Conservation (phyloP, 2,329 filamentous ascomycete genomes). For the Hansfordia pulvinata region DNA sequence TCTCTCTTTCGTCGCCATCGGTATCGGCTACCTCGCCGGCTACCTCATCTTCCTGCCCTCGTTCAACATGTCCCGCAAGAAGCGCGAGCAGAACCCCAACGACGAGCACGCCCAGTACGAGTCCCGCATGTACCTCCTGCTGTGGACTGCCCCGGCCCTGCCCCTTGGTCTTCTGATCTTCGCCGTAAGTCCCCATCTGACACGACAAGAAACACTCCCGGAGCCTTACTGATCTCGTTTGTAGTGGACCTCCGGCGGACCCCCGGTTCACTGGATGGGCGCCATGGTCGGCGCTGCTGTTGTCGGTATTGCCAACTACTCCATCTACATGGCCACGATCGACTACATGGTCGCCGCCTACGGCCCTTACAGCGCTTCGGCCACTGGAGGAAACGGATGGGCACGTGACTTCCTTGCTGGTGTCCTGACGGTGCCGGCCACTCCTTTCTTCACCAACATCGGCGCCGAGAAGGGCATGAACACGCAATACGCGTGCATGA, state of each 20-base stretch:
- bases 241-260: slow-evolving; percentile 40
- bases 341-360: slow-evolving; percentile 58
- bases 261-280: slow-evolving; percentile 47
- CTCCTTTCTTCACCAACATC: slow-evolving; percentile 38
- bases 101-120: slow-evolving; percentile 49
- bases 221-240: too few species aligned
- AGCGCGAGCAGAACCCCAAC: slow-evolving; percentile 25
- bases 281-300: slow-evolving; percentile 46
- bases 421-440: slow-evolving; percentile 47
- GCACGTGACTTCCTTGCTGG: slow-evolving; percentile 52
- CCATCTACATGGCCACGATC: slow-evolving; percentile 54
- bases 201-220: too few species aligned
- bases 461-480: slow-evolving; percentile 28
- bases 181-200: too few species aligned
- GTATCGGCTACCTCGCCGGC: slow-evolving; percentile 41
- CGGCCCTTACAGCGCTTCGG: slow-evolving; percentile 51
- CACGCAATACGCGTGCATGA: slow-evolving; percentile 37
- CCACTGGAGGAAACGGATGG: slow-evolving; percentile 55
- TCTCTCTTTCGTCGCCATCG: slow-evolving; percentile 30
- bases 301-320: slow-evolving; percentile 51
- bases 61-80: slow-evolving; percentile 26
- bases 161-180: slow-evolving; percentile 53
- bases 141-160: slow-evolving; percentile 43
- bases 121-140: slow-evolving; percentile 42
- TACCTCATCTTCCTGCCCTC: slow-evolving; percentile 43